These are phyloP conservation scores for Colletotrichum sp. DNA, from an alignment of 2,329 filamentous ascomycete genomes.

Conservation along the genomic window DNA sequence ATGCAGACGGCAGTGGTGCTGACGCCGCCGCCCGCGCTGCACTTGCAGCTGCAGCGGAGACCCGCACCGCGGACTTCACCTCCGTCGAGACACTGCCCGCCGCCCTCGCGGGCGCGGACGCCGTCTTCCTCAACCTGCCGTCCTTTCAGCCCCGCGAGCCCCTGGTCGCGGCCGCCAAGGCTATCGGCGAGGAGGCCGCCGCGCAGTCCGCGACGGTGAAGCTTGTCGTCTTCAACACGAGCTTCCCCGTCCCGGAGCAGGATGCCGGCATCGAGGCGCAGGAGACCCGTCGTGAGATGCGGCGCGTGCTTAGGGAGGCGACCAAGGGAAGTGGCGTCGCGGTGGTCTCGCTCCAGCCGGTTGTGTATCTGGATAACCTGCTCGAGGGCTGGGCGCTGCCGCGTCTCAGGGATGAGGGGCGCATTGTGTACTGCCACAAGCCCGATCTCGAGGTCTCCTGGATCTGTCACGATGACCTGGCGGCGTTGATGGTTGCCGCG, in stretches of 20 bases:
- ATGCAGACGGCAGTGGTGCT: conserved; percentile 23
- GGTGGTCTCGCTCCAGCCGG: conserved; percentile 39
- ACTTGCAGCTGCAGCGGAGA: conserved; percentile 23
- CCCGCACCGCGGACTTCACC: conserved; percentile 24
- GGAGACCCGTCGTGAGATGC: conserved; percentile 31
- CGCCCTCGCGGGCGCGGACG: conserved; percentile 21
- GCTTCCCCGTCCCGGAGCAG: conserved; percentile 29
- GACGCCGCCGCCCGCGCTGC: conserved; percentile 21
- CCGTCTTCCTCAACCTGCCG: conserved; percentile 30
- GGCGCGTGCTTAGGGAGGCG: conserved; percentile 29
- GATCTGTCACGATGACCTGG: conserved; percentile 44
- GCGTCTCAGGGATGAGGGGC: conserved; percentile 35
- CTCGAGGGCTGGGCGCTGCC: conserved; percentile 42
- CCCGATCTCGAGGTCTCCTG: conserved; percentile 38
- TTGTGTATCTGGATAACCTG: conserved; percentile 42
- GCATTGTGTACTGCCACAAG: conserved; percentile 43
- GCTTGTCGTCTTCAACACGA: conserved; percentile 29
- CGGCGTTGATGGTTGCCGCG: conserved; percentile 40
- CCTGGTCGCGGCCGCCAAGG: conserved; percentile 58
- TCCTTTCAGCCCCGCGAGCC: conserved; percentile 41
- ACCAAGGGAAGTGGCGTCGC: conserved; percentile 25
- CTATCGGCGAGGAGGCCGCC: conserved; percentile 56
- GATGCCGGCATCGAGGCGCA: conserved; percentile 26
- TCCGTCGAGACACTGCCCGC: conserved; percentile 9
- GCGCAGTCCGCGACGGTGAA: conserved; percentile 51